Evolutionary conservation across 768 basidiomycete genomes (phyloP).

Genomic region (Pulveroboletus sp.): DNA sequence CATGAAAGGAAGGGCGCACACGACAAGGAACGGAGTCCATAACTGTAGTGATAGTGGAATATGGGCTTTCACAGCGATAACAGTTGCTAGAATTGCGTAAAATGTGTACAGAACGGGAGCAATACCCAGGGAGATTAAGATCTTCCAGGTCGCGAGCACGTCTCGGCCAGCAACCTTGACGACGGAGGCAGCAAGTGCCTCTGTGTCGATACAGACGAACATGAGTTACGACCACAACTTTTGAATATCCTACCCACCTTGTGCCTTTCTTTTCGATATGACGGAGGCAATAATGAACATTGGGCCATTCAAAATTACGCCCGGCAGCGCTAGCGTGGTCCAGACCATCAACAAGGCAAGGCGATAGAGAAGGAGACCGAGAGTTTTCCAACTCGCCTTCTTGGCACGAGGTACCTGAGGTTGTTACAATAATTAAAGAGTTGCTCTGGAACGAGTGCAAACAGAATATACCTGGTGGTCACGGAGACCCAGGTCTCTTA

Average conservation of each 20-base stretch:
- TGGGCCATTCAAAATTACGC: conserved; percentile 85
- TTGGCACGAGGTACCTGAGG: conserved; percentile 79
- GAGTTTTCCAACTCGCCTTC: conserved; percentile 80
- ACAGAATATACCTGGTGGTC: conserved; percentile 74
- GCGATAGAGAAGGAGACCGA: conserved; percentile 81
- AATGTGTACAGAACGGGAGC: conserved; percentile 81
- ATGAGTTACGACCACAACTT: background rate
- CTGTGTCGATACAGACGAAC: conserved; percentile 35
- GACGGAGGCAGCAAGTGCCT: conserved; percentile 90
- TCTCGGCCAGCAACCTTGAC: conserved; percentile 96
- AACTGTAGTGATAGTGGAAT: conserved; percentile 60
- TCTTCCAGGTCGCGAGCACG: conserved; percentile 97
- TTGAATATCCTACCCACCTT: conserved; percentile 45
- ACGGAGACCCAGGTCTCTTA: conserved; percentile 85
- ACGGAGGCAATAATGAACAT: conserved; percentile 89
- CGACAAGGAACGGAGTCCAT: conserved; percentile 73
- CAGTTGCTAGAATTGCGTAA: conserved; percentile 76
- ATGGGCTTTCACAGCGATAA: conserved; percentile 63
- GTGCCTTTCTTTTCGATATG: conserved; percentile 84
- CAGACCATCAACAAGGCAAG: conserved; percentile 72
- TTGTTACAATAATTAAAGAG: conserved; percentile 1
- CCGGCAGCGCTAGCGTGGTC: conserved; percentile 83
- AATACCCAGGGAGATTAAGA: conserved; percentile 87
- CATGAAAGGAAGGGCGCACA: conserved; percentile 75
- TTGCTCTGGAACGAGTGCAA: background rate